Base-by-base conservation (phyloP, 805 yeast species). In the Schwanniomyces yamadae region DNA sequence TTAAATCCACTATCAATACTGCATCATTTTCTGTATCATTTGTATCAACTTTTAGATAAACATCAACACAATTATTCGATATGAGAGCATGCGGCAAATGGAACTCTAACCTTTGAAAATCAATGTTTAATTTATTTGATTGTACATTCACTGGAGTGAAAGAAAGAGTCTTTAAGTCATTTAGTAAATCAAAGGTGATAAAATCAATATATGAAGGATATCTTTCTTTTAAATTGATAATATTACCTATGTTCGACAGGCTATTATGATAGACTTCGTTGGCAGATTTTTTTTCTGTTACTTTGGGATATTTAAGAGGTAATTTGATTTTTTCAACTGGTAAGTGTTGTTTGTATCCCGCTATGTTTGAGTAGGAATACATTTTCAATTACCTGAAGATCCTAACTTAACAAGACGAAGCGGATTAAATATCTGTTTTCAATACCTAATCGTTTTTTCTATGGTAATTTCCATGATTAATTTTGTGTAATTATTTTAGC, bases 1-100 rank as follows among this genome's bases (percentile, higher is more conserved):
- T 59, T 6, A 77, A 46, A 53, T 82, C 87, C 13, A 80, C 41
- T n/a, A 77, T 47, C 0, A 80, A 42, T 24, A 39, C 21, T 36
- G 53, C 28, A 33, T 48, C 36, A 10, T 41, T 34, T 9, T 15
- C 34, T 12, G 39, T 41, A 5, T 29, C 26, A 4, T 23, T 29
- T 5, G 21, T 34, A 12, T 14, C 24, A 6, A 21, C 9, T 11
- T 24, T 25, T n/a, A 42, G 29, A 6, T 32, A 26, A 7, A 54
- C 38, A 17, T 51, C 40, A 17, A 44, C 37, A 29, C 59, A 50
- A 14, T 41, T 40, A 11, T 31, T 31, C 6, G 51, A 44, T 12
- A 48, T 24, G 11, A 57, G 33, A 17, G 41, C 31, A 40, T 55
- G 49, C 2, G 64, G 64, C n/a, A 59, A 42, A 25, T 49, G 45